A percentile compares a stretch with the other conserved stretches of the same genome.
Conservation (phyloP, 1,139 yeast species). For the Sporopachydermia cereana region DNA sequence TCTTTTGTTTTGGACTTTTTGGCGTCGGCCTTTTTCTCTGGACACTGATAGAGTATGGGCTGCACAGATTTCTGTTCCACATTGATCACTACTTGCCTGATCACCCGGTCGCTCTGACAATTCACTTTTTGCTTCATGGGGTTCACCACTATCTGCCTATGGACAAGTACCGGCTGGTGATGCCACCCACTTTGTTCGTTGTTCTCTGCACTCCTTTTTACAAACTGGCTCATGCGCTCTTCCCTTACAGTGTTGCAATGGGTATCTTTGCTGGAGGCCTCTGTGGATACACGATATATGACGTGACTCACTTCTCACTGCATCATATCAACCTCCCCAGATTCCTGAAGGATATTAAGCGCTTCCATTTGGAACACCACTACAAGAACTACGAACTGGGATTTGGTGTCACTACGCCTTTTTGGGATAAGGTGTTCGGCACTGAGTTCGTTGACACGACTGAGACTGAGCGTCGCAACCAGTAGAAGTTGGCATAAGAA, state of each 20-base stretch:
- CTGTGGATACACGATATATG: slow-evolving; percentile 85
- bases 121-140: slow-evolving; percentile 89
- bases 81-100: slow-evolving; percentile 80
- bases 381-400: slow-evolving; percentile 94
- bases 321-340: slow-evolving; percentile 79
- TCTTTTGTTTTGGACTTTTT: slow-evolving; percentile 23
- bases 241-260: slow-evolving; percentile 48
- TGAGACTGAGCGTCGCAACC: not conserved
- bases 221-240: slow-evolving; percentile 41
- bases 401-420: slow-evolving; percentile 85
- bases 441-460: slow-evolving; percentile 36
- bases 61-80: slow-evolving; percentile 92
- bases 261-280: slow-evolving; percentile 88
- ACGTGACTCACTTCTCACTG: slow-evolving; percentile 77
- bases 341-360: slow-evolving; percentile 67
- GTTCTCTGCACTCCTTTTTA: slow-evolving; percentile 49
- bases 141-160: slow-evolving; percentile 95
- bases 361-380: slow-evolving; percentile 91
- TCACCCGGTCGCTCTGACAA: slow-evolving; percentile 55
- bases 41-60: slow-evolving; percentile 79
- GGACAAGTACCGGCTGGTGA: slow-evolving; percentile 86
- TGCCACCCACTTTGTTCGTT: slow-evolving; percentile 83
- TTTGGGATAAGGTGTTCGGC: slow-evolving; percentile 88
- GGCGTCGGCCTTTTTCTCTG: slow-evolving; percentile 68
- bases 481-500: no score